Evolutionary conservation across 2,329 filamentous ascomycete genomes (phyloP).

Genomic region (Ceratocystis smalleyi): DNA sequence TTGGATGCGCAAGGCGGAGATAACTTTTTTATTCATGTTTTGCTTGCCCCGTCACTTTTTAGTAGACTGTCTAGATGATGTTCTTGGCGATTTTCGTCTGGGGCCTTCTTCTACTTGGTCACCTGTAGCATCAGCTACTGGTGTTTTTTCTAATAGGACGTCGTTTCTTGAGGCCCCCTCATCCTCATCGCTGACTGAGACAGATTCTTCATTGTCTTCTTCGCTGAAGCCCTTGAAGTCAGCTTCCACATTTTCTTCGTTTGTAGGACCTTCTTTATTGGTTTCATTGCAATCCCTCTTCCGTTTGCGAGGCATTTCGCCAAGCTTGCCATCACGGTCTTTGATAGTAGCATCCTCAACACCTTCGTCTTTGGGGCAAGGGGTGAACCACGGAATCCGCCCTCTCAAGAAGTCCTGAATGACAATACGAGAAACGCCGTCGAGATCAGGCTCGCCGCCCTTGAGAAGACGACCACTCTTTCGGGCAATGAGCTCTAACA

Average conservation of each 20-base stretch:
- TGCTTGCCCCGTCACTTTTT: slow-evolving; percentile 6
- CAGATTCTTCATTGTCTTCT: slow-evolving; percentile 22
- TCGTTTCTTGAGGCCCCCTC: not conserved
- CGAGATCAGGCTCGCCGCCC: slow-evolving; percentile 86
- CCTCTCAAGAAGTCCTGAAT: slow-evolving; percentile 91
- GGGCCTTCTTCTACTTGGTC: slow-evolving; percentile 9
- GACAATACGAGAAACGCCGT: slow-evolving; percentile 92
- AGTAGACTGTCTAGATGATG: slow-evolving; percentile 7
- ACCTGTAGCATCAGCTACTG: slow-evolving; percentile 3
- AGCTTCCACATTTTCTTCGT: slow-evolving; percentile 23
- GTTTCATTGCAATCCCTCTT: slow-evolving; percentile 41
- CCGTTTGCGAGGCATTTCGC: slow-evolving; percentile 77
- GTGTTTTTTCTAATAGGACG: not conserved
- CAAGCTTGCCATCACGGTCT: slow-evolving; percentile 61
- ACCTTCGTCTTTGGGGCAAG: slow-evolving; percentile 46
- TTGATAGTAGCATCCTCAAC: slow-evolving; percentile 34
- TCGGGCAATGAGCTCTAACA: slow-evolving; percentile 71
- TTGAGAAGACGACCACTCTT: slow-evolving; percentile 77
- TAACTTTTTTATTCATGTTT: not conserved
- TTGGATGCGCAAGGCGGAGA: not conserved
- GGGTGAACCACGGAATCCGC: slow-evolving; percentile 91
- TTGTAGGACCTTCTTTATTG: slow-evolving; percentile 24
- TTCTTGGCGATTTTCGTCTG: slow-evolving; percentile 7
- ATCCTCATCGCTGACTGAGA: slow-evolving; percentile 21
- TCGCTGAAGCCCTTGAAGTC: slow-evolving; percentile 36